phyloP scores from a whole-genome alignment of 2,329 filamentous ascomycete genomes.

The Colletotrichum lini region DNA sequence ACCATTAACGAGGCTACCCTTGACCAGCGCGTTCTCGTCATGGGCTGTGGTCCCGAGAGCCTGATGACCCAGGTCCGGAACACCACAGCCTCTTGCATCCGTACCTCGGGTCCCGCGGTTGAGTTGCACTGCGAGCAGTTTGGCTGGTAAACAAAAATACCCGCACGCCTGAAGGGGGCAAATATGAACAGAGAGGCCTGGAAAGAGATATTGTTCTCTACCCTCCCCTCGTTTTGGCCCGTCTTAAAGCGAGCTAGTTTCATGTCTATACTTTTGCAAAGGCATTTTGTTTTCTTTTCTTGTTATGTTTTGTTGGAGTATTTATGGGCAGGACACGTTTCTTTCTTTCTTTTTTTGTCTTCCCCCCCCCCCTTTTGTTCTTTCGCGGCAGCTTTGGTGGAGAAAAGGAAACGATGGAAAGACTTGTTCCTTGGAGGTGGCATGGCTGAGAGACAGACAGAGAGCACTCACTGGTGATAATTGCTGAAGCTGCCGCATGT shows the following conservation, averaged over 20 bases:
- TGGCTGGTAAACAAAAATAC: conserved; percentile 53
- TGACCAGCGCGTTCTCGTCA: conserved; percentile 56
- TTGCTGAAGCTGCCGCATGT: not conserved
- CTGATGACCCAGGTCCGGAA: conserved; percentile 60
- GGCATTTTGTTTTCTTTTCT: not conserved
- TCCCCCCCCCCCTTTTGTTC: not conserved
- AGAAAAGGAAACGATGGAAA: not conserved
- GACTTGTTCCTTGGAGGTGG: not conserved
- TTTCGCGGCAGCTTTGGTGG: conserved; percentile 10
- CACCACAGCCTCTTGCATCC: conserved; percentile 57
- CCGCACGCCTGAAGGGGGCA: not conserved
- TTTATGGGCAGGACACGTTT: conserved; percentile 15
- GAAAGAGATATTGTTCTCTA: not conserved
- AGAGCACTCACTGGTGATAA: not conserved
- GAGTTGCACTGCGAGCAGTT: conserved; percentile 66
- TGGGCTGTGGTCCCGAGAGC: conserved; percentile 62
- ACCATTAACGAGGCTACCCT: conserved; percentile 48
- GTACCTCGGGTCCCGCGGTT: conserved; percentile 57
- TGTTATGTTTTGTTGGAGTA: conserved; percentile 25
- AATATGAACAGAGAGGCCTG: too few relatives aligned
- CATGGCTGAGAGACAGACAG: not conserved
- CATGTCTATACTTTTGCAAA: conserved; percentile 23
- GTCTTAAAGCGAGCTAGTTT: not conserved
- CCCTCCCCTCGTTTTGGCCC: not conserved
- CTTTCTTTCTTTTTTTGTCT: too few relatives aligned